phyloP scores from a whole-genome alignment of 768 basidiomycete genomes.

The Cyclocybe cylindracea region DNA sequence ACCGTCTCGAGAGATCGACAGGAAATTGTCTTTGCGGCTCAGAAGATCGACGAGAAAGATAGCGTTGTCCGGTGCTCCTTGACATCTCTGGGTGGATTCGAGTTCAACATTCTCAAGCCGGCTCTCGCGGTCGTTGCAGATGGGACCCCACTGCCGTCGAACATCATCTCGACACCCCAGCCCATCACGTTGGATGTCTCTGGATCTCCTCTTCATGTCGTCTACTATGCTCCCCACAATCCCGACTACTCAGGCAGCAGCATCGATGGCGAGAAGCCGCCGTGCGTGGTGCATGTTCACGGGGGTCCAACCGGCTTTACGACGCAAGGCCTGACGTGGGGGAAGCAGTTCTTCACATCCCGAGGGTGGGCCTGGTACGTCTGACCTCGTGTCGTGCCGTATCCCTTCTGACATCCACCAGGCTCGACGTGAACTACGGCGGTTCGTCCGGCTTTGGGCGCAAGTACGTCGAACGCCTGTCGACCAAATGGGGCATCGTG shows the following conservation, averaged over 20 bases:
- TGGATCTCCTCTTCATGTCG: conserved; percentile 50
- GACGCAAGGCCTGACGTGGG: conserved; percentile 50
- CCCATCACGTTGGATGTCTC: conserved; percentile 44
- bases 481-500: conserved; percentile 70
- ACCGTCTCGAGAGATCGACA: conserved; percentile 27
- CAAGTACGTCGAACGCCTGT: conserved; percentile 62
- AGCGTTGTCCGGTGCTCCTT: conserved; percentile 37
- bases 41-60: conserved; percentile 36
- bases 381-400: conserved; percentile 7
- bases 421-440: conserved; percentile 77
- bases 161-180: conserved; percentile 47
- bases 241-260: conserved; percentile 54
- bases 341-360: conserved; percentile 66
- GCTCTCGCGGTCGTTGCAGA: conserved; percentile 2
- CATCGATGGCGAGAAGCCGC: conserved; percentile 57
- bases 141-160: conserved; percentile 11
- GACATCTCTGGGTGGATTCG: background rate
- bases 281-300: conserved; percentile 64
- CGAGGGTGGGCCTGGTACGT: conserved; percentile 73
- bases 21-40: conserved; percentile 45
- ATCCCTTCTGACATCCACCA: conserved; percentile 18
- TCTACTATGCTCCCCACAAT: conserved; percentile 71
- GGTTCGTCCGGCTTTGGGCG: conserved; percentile 78
- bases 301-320: conserved; percentile 68
- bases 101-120: conserved; percentile 10